Evolutionary conservation across 768 basidiomycete genomes (phyloP), one percentile per base, ranked within the genome.

Genomic region (Lyophyllum shimeji): DNA sequence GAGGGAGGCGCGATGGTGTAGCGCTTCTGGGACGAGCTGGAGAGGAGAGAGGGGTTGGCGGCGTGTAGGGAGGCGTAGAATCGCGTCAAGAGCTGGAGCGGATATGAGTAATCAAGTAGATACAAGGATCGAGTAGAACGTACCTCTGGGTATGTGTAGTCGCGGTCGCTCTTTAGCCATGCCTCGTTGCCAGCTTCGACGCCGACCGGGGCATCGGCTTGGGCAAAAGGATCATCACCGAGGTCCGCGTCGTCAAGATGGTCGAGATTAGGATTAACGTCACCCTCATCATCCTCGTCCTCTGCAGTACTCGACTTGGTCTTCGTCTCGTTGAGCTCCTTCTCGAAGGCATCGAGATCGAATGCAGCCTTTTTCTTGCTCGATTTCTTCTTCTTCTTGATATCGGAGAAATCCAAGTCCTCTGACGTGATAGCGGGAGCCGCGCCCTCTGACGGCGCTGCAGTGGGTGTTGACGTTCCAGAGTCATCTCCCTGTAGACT

Each of bases 1-100:
- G 91, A 90, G 15, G 97, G 97, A 13, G 97, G 97, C 0, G 93
- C 93, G 63, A 99, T 96, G 18, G 94, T 98, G 78, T 98, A 97
- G 21, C 95, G 89, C 78, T 95, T 98, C 70, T 89, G 90, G 37
- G 87, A 79, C 9, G 92, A 89, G 48, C 83, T 84, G 46, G 78
- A 85, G 63, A 89, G 89, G 50, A 93, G 86, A 52, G 94, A 83
- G 15, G 97, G 97, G 70, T 99, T 98, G 46, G 95, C 92, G 20
- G 90, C 88, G 65, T 97, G 97, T 7, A 98, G 83, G 34, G 90
- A 87, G 50, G 79, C 78, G 76, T 95, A 98, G 77, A 98, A 97
- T 39, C 97, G 91, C 18, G 85, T 87, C 55, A 99, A 84, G 40
- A 99, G 91, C 93, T 96, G 63, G n/a, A 49, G 15, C 42, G 24